Evolutionary conservation across 106 monocot genomes (phyloP).

Genomic region (Allium cepa): DNA sequence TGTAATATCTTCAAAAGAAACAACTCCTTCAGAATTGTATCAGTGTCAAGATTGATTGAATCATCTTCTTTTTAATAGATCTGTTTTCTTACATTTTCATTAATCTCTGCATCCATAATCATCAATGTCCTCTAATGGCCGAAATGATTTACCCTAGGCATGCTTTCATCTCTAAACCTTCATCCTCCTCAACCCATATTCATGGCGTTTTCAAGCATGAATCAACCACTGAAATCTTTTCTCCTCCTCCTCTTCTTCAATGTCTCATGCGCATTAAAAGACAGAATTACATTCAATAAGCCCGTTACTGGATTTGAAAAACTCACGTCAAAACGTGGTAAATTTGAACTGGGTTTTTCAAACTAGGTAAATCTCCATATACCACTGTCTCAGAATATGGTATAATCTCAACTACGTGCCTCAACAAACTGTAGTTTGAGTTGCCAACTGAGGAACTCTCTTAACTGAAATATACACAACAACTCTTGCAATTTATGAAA

Average conservation of each 20-base stretch:
- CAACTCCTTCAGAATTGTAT: too few species aligned
- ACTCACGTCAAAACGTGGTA: constrained; percentile 24
- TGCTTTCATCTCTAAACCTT: too few species aligned
- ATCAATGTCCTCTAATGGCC: too few species aligned
- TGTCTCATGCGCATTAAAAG: not conserved
- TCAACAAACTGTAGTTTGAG: constrained; percentile 5
- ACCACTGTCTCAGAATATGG: constrained; percentile 44
- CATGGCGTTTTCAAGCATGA: too few species aligned
- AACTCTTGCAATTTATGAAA: constrained; percentile 9
- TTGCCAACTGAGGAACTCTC: constrained; percentile 24
- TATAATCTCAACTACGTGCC: constrained; percentile 19
- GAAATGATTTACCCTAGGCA: too few species aligned
- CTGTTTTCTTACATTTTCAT: too few species aligned
- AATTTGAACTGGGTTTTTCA: constrained; percentile 43
- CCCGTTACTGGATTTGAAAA: constrained; percentile 21
- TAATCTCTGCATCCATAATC: too few species aligned
- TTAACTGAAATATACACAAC: constrained; percentile 4
- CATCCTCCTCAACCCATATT: too few species aligned
- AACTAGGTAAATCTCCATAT: constrained; percentile 8
- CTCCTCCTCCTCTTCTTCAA: constrained; percentile 8
- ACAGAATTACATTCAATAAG: constrained; percentile 3
- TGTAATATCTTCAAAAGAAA: too few species aligned
- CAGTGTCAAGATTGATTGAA: too few species aligned
- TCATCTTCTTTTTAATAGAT: too few species aligned
- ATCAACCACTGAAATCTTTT: not conserved